Evolutionary conservation across 768 basidiomycete species (phyloP).

Genomic region (Tulasnella sp.): DNA sequence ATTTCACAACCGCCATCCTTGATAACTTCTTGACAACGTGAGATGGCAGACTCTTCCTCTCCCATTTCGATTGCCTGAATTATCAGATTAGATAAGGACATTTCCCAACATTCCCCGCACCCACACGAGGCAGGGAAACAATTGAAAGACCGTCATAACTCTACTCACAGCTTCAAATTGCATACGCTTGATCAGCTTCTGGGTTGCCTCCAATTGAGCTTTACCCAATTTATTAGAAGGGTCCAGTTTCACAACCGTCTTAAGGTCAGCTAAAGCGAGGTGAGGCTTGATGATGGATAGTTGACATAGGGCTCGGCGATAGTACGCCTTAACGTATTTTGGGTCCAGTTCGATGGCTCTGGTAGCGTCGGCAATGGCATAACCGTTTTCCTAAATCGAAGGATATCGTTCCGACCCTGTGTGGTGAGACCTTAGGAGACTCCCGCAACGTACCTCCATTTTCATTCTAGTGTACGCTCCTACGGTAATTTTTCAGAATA

Average conservation of each 20-base stretch:
- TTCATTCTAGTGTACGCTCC: conserved; percentile 81
- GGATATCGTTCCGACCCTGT: not conserved
- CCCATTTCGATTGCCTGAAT: conserved; percentile 81
- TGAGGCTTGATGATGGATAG: conserved; percentile 84
- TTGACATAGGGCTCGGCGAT: conserved; percentile 81
- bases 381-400: conserved; percentile 68
- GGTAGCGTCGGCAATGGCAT: conserved; percentile 83
- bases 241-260: conserved; percentile 70
- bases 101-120: no score
- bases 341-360: conserved; percentile 50
- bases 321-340: conserved; percentile 83
- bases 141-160: not conserved
- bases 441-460: conserved; percentile 28
- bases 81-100: not conserved
- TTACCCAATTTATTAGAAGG: conserved; percentile 75
- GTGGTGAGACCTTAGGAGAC: not conserved
- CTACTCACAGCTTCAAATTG: conserved; percentile 77
- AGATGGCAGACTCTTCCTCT: conserved; percentile 70
- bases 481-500: not conserved
- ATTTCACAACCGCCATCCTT: conserved; percentile 72
- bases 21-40: conserved; percentile 69
- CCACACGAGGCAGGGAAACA: not conserved
- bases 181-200: conserved; percentile 79
- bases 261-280: conserved; percentile 77
- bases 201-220: conserved; percentile 72